Evolutionary conservation across 768 basidiomycete genomes (phyloP).

Genomic region (Trametes meyenii): DNA sequence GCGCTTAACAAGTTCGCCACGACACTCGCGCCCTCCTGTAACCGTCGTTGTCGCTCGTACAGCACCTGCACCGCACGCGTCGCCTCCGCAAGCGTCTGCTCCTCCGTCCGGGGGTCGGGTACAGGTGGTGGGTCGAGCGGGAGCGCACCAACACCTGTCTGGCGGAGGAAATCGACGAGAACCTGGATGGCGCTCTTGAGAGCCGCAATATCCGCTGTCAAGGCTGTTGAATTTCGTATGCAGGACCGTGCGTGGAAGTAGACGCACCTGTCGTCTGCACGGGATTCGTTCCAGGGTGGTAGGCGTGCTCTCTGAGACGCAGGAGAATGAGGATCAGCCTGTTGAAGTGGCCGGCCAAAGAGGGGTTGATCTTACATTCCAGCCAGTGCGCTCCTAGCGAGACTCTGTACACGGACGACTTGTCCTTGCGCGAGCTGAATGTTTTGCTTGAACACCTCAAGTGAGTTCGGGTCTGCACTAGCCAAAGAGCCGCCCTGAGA

Average conservation of each 20-base stretch:
- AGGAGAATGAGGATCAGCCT: background rate
- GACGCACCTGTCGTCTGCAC: conserved; percentile 55
- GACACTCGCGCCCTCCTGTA: conserved; percentile 59
- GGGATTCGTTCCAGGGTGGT: conserved; percentile 56
- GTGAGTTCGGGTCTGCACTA: conserved; percentile 20
- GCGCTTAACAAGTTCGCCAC: conserved; percentile 46
- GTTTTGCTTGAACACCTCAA: conserved; percentile 52
- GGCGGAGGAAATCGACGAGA: conserved; percentile 52
- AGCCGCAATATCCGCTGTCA: conserved; percentile 48
- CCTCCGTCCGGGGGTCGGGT: conserved; percentile 43
- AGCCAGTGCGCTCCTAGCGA: conserved; percentile 50
- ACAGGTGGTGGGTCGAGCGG: conserved; percentile 40
- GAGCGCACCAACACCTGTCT: conserved; percentile 68
- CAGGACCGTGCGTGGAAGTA: background rate
- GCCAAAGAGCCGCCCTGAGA: conserved; percentile 1
- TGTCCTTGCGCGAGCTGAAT: conserved; percentile 40
- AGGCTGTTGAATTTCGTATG: background rate
- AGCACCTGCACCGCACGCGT: conserved; percentile 45
- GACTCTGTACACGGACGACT: conserved; percentile 48
- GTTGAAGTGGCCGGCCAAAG: background rate
- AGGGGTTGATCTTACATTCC: conserved; percentile 52
- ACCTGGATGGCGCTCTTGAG: conserved; percentile 54
- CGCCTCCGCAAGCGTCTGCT: conserved; percentile 47
- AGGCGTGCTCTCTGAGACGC: conserved; percentile 58
- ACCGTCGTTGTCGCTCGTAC: conserved; percentile 54